A percentile compares a stretch with the other conserved stretches of the same genome.
Evolutionary conservation across 495 filamentous ascomycete genomes (phyloP).

Genomic region (Penicillium roqueforti): DNA sequence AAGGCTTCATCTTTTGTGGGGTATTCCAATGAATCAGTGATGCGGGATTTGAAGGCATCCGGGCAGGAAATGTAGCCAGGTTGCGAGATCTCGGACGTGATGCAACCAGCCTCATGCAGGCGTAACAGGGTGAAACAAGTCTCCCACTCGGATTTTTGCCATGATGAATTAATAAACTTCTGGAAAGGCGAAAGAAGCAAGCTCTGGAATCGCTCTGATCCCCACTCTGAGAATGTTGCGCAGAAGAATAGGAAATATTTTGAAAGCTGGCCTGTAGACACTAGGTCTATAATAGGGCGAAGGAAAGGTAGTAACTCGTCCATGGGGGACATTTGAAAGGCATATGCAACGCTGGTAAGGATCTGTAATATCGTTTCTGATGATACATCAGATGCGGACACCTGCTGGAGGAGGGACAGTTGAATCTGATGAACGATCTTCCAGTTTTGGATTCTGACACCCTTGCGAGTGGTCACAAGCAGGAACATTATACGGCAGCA

Average conservation of each 20-base stretch:
- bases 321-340: conserved; percentile 72
- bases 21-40: conserved; percentile 58
- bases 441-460: conserved; percentile 72
- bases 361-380: conserved; percentile 52
- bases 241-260: conserved; percentile 78
- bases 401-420: conserved; percentile 49
- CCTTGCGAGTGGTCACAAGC: conserved; percentile 70
- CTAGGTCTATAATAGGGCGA: conserved; percentile 55
- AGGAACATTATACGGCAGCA: conserved; percentile 62
- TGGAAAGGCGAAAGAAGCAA: conserved; percentile 78
- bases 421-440: conserved; percentile 54
- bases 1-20: conserved; percentile 29
- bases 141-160: conserved; percentile 63
- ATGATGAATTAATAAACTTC: conserved; percentile 71
- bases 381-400: conserved; percentile 36
- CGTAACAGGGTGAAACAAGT: conserved; percentile 67
- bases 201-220: conserved; percentile 68
- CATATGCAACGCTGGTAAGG: conserved; percentile 59
- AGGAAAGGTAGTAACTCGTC: conserved; percentile 70
- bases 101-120: conserved; percentile 53
- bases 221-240: conserved; percentile 67
- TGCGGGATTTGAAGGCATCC: conserved; percentile 64
- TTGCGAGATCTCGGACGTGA: conserved; percentile 41
- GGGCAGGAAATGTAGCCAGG: conserved; percentile 58
- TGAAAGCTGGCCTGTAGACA: conserved; percentile 59